phyloP scores from a whole-genome alignment of 495 filamentous ascomycete genomes.

The Lentithecium fluviatile region DNA sequence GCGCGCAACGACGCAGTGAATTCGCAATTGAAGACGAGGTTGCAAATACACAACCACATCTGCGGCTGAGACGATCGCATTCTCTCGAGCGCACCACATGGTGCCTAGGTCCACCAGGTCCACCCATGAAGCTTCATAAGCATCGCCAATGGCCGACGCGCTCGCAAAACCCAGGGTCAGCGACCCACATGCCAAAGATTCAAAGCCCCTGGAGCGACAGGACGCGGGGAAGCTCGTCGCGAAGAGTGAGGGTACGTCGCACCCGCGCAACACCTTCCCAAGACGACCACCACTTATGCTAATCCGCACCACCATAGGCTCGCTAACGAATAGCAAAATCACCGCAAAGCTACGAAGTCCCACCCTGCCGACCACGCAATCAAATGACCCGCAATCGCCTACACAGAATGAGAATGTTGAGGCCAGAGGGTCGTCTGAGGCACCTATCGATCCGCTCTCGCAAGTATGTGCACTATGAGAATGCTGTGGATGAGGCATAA shows the following conservation, averaged over 20 bases:
- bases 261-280: neutral
- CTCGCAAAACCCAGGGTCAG: constrained; percentile 48
- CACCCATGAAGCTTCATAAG: constrained; percentile 37
- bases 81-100: constrained; percentile 10
- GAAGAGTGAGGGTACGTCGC: constrained; percentile 33
- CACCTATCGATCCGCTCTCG: constrained; percentile 38
- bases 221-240: constrained; percentile 25
- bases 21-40: neutral
- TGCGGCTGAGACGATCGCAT: neutral
- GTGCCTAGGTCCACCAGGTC: constrained; percentile 6
- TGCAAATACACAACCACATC: neutral
- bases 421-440: constrained; percentile 9
- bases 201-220: constrained; percentile 22
- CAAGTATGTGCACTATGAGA: constrained; percentile 32
- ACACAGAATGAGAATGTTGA: constrained; percentile 23
- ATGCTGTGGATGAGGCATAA: neutral
- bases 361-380: neutral
- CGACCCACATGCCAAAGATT: constrained; percentile 41
- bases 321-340: constrained; percentile 23
- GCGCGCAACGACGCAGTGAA: neutral
- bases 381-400: constrained; percentile 2
- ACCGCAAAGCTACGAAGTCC: constrained; percentile 24
- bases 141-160: constrained; percentile 45
- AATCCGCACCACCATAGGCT: constrained; percentile 4
- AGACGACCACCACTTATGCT: neutral